Conservation (phyloP, 495 filamentous ascomycete species). For the Lasiosphaeria ovina region DNA sequence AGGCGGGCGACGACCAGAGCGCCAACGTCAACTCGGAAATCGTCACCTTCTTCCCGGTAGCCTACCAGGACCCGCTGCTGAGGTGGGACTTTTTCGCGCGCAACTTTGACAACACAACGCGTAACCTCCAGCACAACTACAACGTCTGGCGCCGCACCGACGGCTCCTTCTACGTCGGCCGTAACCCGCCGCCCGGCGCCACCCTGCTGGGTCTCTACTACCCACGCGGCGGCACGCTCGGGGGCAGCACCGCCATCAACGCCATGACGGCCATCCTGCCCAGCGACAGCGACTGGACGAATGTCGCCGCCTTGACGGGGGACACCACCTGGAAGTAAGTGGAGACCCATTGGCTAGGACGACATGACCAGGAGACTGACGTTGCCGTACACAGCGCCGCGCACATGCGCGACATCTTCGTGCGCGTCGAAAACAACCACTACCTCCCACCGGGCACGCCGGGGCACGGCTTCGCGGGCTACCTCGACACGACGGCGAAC, state of each 20-base stretch:
- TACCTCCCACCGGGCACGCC: slow-evolving; percentile 33
- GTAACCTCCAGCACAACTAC: slow-evolving; percentile 34
- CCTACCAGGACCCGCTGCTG: slow-evolving; percentile 37
- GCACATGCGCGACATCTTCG: slow-evolving; percentile 37
- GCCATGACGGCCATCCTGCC: slow-evolving; percentile 37
- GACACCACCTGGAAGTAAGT: slow-evolving; percentile 37
- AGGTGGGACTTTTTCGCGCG: slow-evolving; percentile 47
- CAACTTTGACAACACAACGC: slow-evolving; percentile 38
- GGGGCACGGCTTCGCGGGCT: slow-evolving; percentile 43
- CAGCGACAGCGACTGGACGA: slow-evolving; percentile 36
- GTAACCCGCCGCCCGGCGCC: slow-evolving; percentile 35
- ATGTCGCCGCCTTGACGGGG: slow-evolving; percentile 31
- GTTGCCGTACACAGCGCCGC: background rate
- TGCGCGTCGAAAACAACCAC: slow-evolving; percentile 37
- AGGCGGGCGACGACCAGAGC: slow-evolving; percentile 62
- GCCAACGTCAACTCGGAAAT: slow-evolving; percentile 37
- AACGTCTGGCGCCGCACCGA: slow-evolving; percentile 36
- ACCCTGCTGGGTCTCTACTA: slow-evolving; percentile 42
- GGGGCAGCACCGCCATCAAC: slow-evolving; percentile 44
- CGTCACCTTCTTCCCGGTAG: slow-evolving; percentile 34
- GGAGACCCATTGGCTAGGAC: background rate
- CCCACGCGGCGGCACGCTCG: slow-evolving; percentile 44
- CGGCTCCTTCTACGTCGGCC: slow-evolving; percentile 40
- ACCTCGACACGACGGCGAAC: slow-evolving; percentile 31
- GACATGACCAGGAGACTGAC: background rate